Evolutionary conservation across 352 stramenopile species (phyloP).

Genomic region (Discostella stelligera): DNA sequence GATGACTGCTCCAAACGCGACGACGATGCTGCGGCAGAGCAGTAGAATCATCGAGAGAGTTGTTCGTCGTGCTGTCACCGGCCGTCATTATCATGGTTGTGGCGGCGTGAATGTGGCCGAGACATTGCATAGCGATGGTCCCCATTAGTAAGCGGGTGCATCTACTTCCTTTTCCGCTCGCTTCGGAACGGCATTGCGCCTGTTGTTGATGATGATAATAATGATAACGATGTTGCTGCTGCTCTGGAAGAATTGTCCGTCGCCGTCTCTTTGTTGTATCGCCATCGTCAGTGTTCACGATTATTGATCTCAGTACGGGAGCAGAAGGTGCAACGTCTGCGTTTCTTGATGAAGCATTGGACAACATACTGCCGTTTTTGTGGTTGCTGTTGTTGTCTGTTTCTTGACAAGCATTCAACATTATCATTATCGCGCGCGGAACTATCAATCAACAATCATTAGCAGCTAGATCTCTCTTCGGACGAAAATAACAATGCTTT

Average conservation of each 20-base stretch:
- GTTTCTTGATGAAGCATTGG: too few relatives aligned
- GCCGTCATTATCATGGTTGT: not conserved
- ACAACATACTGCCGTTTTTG: too few relatives aligned
- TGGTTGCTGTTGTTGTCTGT: not conserved
- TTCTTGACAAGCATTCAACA: too few relatives aligned
- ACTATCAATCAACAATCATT: too few relatives aligned
- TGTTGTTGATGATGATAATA: not conserved
- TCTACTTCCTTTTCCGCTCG: not conserved
- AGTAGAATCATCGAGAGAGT: not conserved
- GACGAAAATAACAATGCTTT: too few relatives aligned
- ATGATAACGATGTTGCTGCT: not conserved
- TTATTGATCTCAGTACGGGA: not conserved
- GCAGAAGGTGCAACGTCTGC: too few relatives aligned
- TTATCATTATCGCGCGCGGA: too few relatives aligned
- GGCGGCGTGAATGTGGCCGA: not conserved
- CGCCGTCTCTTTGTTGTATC: not conserved
- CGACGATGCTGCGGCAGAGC: not conserved
- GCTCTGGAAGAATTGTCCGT: not conserved
- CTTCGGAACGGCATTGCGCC: not conserved
- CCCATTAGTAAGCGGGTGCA: not conserved
- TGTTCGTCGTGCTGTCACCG: not conserved
- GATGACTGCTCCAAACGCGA: not conserved
- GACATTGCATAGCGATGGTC: not conserved
- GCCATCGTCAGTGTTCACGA: not conserved
- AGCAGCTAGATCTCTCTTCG: too few relatives aligned